Conservation (phyloP, 164 flowering plant species). For the Dillenia turbinata region DNA sequence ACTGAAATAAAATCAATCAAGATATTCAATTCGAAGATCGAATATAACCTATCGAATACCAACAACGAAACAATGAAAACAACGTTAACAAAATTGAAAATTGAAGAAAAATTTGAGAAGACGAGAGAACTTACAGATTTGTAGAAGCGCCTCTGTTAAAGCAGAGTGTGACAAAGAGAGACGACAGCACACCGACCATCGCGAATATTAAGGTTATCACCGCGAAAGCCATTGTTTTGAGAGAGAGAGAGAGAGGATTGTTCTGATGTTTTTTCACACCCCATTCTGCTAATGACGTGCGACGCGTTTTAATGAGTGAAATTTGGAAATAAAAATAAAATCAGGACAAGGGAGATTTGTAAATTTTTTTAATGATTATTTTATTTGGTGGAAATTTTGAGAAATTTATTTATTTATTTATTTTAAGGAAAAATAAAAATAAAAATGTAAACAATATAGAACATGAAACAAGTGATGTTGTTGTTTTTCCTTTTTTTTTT, state of each 20-base stretch:
- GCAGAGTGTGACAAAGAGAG: constrained; percentile 52
- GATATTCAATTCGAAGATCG: neutral
- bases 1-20: neutral
- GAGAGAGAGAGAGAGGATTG: neutral
- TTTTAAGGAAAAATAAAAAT: too few species aligned
- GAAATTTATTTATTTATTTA: too few species aligned
- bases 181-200: constrained; percentile 46
- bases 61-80: neutral
- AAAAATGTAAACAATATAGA: too few species aligned
- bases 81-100: neutral
- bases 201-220: constrained; percentile 60
- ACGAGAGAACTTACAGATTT: constrained; percentile 44
- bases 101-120: neutral
- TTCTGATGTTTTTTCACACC: too few species aligned
- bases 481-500: too few species aligned
- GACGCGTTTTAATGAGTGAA: neutral
- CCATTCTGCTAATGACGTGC: neutral
- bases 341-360: neutral
- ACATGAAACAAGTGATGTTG: too few species aligned
- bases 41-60: neutral
- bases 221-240: constrained; percentile 48
- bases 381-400: too few species aligned
- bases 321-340: neutral
- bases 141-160: constrained; percentile 70
- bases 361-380: neutral